Evolutionary conservation across 306 rosid species (phyloP), one percentile per base, ranked within the genome.

Genomic region (Vicia sativa): DNA sequence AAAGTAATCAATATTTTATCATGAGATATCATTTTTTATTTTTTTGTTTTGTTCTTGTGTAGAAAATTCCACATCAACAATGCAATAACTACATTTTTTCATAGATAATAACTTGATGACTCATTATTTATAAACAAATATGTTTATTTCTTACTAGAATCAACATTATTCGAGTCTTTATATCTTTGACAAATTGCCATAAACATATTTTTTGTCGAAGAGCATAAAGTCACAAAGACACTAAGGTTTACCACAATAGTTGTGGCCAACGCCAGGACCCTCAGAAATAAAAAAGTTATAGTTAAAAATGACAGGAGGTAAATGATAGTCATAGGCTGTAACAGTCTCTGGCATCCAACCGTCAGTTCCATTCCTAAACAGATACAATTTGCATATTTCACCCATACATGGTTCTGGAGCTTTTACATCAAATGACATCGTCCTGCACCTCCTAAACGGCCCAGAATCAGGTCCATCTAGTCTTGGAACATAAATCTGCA

Each of bases 401-500:
- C 29, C 14, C 10, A 52, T 52, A 12, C 58, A 52, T 23, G 12
- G 14, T 21, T 29, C 58, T 10, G 13, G 7, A 6, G 38, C 38
- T 34, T 1, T 34, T 52, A 52, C n/a, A 5, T 19, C 31, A 21
- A 52, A 52, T 11, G 29, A 11, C n/a, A 52, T 21, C 13, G 31
- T 21, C 3, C 3, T 21, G 9, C 58, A 52, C 3, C 5, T 23
- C 8, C 12, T 2, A 0, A 52, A 52, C 13, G 31, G 13, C 14
- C 58, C 58, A 1, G 58, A 52, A 11, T 19, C 58, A 52, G 58
- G 31, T 10, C n/a, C 58, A 5, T 52, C 58, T 6, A 52, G 1
- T 23, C 58, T 52, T 52, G 58, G 31, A 21, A 52, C 58, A 52
- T 10, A 21, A 3, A 52, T 13, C 58, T 52, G 7, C 58, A 52